A percentile compares a stretch with the other conserved stretches of the same genome.
Conservation (phyloP, 2,329 filamentous ascomycete species). For the Mycosphaerelloides madeirae region DNA sequence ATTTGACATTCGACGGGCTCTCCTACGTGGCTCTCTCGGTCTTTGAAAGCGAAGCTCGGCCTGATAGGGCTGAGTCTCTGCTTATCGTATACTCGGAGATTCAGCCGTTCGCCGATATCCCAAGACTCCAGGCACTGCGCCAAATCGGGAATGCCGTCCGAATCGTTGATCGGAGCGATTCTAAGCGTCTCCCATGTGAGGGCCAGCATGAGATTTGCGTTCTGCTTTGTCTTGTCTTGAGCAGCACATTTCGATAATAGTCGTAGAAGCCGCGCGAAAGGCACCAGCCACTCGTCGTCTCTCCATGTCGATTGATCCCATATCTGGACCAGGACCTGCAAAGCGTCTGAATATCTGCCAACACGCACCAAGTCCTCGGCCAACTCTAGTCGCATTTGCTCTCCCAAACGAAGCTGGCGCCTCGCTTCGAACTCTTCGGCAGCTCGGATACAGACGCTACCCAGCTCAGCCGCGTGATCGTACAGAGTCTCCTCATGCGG, state of each 20-base stretch:
- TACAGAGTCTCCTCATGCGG: conserved; percentile 54
- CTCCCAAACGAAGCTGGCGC: conserved; percentile 51
- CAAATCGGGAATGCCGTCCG: conserved; percentile 10
- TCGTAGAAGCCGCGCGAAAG: conserved; percentile 52
- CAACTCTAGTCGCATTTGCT: conserved; percentile 52
- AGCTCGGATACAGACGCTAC: conserved; percentile 46
- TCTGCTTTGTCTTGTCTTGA: conserved; percentile 29
- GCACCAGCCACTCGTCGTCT: conserved; percentile 54
- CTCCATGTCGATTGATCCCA: conserved; percentile 58
- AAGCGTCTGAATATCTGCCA: conserved; percentile 48
- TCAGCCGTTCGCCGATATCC: conserved; percentile 9
- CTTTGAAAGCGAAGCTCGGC: conserved; percentile 50
- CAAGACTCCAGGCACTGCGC: conserved; percentile 17
- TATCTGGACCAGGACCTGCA: conserved; percentile 47
- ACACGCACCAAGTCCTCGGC: conserved; percentile 51
- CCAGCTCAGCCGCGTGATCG: conserved; percentile 50
- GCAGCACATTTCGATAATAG: conserved; percentile 49
- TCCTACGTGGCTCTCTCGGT: conserved; percentile 55
- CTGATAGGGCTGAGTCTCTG: conserved; percentile 38
- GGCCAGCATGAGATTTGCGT: conserved; percentile 47
- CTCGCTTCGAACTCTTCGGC: conserved; percentile 47
- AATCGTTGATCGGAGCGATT: conserved; percentile 5
- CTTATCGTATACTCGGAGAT: conserved; percentile 18
- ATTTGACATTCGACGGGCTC: conserved; percentile 56
- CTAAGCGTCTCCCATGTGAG: conserved; percentile 54